Percentiles rank a stretch among this genome's conserved stretches.
These are phyloP conservation scores for Tuber aestivum DNA, from an alignment of 495 filamentous ascomycete species.

Conservation along the genomic window DNA sequence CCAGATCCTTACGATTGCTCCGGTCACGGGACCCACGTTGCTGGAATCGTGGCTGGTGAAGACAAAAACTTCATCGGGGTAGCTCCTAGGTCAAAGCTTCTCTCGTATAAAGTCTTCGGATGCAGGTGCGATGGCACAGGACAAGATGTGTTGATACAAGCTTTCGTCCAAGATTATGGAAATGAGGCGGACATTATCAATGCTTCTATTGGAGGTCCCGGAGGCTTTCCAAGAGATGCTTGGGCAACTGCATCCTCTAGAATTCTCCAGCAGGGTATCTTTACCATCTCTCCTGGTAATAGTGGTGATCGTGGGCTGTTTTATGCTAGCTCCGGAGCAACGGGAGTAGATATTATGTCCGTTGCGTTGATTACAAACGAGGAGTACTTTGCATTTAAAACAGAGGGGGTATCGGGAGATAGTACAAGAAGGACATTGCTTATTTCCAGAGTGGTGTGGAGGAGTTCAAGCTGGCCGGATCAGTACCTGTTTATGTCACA, in stretches of 20 bases:
- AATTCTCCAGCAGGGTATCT: constrained; percentile 54
- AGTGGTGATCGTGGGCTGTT: constrained; percentile 52
- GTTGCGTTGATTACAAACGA: constrained; percentile 54
- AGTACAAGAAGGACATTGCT: constrained; percentile 34
- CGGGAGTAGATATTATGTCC: constrained; percentile 50
- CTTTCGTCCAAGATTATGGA: constrained; percentile 55
- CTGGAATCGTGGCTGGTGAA: constrained; percentile 54
- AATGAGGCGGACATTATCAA: constrained; percentile 57
- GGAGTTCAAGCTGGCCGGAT: constrained; percentile 45
- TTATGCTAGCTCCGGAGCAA: constrained; percentile 52
- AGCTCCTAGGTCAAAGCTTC: constrained; percentile 52
- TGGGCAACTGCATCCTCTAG: constrained; percentile 52
- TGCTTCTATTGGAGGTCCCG: constrained; percentile 54
- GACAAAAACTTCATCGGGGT: constrained; percentile 51
- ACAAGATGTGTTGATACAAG: constrained; percentile 53
- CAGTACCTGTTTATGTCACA: constrained; percentile 47
- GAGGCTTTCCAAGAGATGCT: constrained; percentile 54
- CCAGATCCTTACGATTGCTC: constrained; percentile 46
- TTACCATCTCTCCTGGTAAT: constrained; percentile 54
- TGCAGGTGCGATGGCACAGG: constrained; percentile 46
- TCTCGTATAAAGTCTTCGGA: constrained; percentile 54
- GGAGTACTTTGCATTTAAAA: constrained; percentile 43
- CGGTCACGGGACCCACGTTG: constrained; percentile 51
- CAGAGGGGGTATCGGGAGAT: constrained; percentile 42
- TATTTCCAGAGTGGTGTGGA: constrained; percentile 44